Conservation (phyloP, 306 rosid genomes). For the Corylus americana region DNA sequence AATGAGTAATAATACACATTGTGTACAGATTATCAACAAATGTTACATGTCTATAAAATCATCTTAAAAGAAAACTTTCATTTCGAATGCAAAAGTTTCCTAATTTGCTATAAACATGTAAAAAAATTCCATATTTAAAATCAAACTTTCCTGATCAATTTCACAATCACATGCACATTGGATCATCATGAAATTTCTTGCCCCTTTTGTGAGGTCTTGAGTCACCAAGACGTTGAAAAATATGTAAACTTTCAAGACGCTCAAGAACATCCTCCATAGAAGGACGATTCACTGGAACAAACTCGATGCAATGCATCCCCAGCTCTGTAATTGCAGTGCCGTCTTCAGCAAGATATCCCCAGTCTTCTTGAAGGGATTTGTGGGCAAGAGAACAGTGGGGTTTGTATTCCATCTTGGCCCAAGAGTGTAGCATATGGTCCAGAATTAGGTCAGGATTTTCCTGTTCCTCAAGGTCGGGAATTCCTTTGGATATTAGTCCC, state of each 20-base stretch:
- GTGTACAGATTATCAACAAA: too few relatives aligned
- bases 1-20: too few relatives aligned
- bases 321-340: conserved; percentile 46
- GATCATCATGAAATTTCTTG: conserved; percentile 9
- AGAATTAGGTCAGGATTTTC: conserved; percentile 10
- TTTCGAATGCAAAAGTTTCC: too few relatives aligned
- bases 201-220: conserved; percentile 37
- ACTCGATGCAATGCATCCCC: conserved; percentile 52
- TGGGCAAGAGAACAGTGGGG: conserved; percentile 60
- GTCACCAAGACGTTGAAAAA: conserved; percentile 25
- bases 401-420: conserved; percentile 64
- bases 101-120: too few relatives aligned
- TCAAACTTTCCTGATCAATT: too few relatives aligned
- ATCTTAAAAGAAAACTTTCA: too few relatives aligned
- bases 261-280: conserved; percentile 20
- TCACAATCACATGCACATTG: not conserved
- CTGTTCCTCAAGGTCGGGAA: conserved; percentile 18
- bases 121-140: too few relatives aligned
- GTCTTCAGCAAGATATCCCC: conserved; percentile 51
- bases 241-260: conserved; percentile 19
- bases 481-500: conserved; percentile 50
- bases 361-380: conserved; percentile 46
- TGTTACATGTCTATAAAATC: too few relatives aligned
- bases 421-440: conserved; percentile 42
- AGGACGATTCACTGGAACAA: conserved; percentile 36